Evolutionary conservation across 495 filamentous ascomycete genomes (phyloP), one percentile per base, ranked within the genome.

Genomic region (Neurospora pannonica): DNA sequence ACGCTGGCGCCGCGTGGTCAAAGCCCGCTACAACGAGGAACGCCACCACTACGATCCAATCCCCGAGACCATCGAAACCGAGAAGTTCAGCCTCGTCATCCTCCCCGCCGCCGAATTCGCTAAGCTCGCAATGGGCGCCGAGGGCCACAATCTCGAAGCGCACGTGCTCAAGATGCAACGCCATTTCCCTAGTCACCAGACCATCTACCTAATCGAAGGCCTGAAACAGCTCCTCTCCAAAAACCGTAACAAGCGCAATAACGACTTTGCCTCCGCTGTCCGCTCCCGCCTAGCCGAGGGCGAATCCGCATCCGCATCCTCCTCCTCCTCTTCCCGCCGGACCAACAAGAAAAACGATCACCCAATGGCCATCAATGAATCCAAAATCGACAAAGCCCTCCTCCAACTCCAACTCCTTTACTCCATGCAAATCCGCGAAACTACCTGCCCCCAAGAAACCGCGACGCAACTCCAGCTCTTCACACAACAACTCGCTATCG

Each of bases 171-270:
- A 80, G 24, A 81, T 93, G 72, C 89, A 90, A 78, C 81, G 76
- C 21, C 81, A 85, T 54, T 90, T 92, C 76, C 79, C 85, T 6
- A 75, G 77, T 31, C 83, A 87, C 75, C 88, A 86, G 74, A 79
- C 89, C 11, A 91, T 97, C 34, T 95, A 94, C 79, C 81, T 97
- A 6, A 90, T 97, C 54, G 92, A 97, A 78, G 93, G 92, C 2
- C 84, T 97, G 0, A 83, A 76, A 0, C 74, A 82, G 6, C 92
- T 90, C 86, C 89, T 93, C 82, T 87, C 90, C 73, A 94, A 91
- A 77, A 94, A 92, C 79, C 85, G 85, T 34, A 92, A 87, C 75
- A 82, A 88, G 5, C 85, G 89, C 38, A 94, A 95, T 78, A 83
- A 90, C 74, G 87, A 89, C 31, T 94, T 90, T 81, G 85, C 86